A percentile compares a stretch with the other conserved stretches of the same genome.
phyloP scores from a whole-genome alignment of 2,329 filamentous ascomycete species.

The Sphaerulina populicola region DNA sequence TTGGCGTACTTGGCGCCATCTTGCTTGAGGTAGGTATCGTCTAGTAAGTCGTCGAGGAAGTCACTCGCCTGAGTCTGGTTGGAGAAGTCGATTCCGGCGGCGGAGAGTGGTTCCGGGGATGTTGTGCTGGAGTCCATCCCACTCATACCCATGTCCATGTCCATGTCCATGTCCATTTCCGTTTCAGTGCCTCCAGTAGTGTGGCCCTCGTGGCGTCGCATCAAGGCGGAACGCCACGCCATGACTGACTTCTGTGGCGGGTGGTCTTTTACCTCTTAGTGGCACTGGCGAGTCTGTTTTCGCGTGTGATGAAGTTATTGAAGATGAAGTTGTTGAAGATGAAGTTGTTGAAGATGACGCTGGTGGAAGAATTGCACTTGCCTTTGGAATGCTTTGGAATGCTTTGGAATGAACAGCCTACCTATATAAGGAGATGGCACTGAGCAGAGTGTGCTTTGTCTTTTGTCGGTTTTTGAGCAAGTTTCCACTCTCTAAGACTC shows the following conservation, averaged over 20 bases:
- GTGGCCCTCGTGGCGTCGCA: slow-evolving; percentile 9
- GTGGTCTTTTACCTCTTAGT: too few relatives aligned
- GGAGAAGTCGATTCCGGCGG: slow-evolving; percentile 34
- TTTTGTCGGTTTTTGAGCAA: too few relatives aligned
- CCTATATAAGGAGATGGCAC: too few relatives aligned
- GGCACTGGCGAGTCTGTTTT: too few relatives aligned
- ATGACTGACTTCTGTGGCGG: background rate
- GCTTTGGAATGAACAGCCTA: too few relatives aligned
- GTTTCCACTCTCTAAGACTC: too few relatives aligned
- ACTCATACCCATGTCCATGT: slow-evolving; percentile 21
- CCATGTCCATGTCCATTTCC: slow-evolving; percentile 10
- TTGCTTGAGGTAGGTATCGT: slow-evolving; percentile 33
- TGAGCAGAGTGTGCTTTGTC: too few relatives aligned
- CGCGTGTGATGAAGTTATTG: too few relatives aligned
- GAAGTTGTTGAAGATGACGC: too few relatives aligned
- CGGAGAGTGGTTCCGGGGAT: slow-evolving; percentile 24
- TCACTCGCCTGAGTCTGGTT: slow-evolving; percentile 32
- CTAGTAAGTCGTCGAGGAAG: slow-evolving; percentile 33
- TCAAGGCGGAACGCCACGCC: background rate
- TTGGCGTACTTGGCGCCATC: slow-evolving; percentile 33
- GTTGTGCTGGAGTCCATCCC: slow-evolving; percentile 12
- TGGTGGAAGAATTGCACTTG: too few relatives aligned
- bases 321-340: too few relatives aligned
- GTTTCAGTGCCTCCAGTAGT: background rate
- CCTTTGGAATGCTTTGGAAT: too few relatives aligned